These are phyloP conservation scores for Primulina eburnea DNA, from an alignment of 257 asterid species.

Conservation along the genomic window DNA sequence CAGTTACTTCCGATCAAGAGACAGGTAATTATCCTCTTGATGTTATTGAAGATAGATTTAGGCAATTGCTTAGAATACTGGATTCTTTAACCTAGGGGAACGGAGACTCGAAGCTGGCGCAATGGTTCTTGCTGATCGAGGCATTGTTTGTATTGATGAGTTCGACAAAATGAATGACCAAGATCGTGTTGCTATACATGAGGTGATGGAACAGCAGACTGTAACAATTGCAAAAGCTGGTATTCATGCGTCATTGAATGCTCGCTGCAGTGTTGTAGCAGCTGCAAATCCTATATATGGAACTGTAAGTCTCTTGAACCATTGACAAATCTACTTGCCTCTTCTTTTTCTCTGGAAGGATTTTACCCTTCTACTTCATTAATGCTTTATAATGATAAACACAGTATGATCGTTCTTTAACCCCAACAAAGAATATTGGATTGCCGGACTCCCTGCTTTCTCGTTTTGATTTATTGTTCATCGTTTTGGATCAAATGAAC, in stretches of 20 bases:
- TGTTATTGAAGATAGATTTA: constrained; percentile 15
- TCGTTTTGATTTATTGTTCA: constrained; percentile 92
- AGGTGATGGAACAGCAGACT: constrained; percentile 99
- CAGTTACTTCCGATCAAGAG: constrained; percentile 97
- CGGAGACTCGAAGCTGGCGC: constrained; percentile 97
- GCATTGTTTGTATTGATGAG: constrained; percentile 95
- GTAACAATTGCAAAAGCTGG: constrained; percentile 99
- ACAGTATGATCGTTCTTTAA: constrained; percentile 93
- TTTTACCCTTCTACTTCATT: constrained; percentile 1
- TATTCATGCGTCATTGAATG: constrained; percentile 94
- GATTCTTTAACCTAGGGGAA: constrained; percentile 50
- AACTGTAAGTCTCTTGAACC: constrained; percentile 64
- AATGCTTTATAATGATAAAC: constrained; percentile 19
- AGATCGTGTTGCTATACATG: constrained; percentile 98
- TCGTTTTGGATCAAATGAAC: constrained; percentile 99
- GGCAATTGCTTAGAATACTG: constrained; percentile 24
- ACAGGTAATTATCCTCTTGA: constrained; percentile 54
- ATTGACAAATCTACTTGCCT: constrained; percentile 1
- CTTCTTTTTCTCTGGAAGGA: background rate
- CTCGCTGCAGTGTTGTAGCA: constrained; percentile 97
- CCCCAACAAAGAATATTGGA: constrained; percentile 95
- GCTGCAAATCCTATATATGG: constrained; percentile 99
- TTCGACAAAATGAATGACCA: constrained; percentile 97
- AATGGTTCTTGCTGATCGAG: constrained; percentile 98
- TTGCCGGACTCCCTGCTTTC: constrained; percentile 98